These are phyloP conservation scores for Aureobasidium sp. DNA, from an alignment of 2,329 filamentous ascomycete genomes.

Conservation along the genomic window DNA sequence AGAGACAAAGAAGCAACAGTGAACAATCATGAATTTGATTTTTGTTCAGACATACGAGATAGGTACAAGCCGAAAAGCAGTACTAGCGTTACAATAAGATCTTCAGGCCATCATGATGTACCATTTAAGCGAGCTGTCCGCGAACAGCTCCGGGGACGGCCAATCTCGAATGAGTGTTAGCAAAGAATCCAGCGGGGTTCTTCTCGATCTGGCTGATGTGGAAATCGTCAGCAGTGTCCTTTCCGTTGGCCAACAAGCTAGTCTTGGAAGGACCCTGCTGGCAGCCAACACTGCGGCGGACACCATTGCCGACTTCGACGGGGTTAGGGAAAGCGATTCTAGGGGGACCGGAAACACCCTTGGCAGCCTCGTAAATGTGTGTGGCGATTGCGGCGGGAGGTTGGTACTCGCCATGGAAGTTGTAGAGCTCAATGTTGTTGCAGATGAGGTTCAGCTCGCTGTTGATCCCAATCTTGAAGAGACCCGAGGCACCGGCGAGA, in stretches of 20 bases:
- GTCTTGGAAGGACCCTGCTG: conserved; percentile 36
- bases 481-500: conserved; percentile 36
- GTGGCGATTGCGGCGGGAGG: conserved; percentile 45
- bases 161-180: conserved; percentile 43
- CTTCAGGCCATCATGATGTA: not conserved
- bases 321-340: conserved; percentile 46
- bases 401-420: conserved; percentile 42
- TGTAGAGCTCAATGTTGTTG: conserved; percentile 43
- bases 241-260: conserved; percentile 31
- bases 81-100: not conserved
- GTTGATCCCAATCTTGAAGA: conserved; percentile 48
- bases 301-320: conserved; percentile 27
- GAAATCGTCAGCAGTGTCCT: conserved; percentile 41
- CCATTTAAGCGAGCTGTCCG: conserved; percentile 35
- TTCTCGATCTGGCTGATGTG: conserved; percentile 42
- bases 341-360: conserved; percentile 41
- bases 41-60: not conserved
- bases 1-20: no score
- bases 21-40: no score
- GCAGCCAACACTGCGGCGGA: conserved; percentile 35
- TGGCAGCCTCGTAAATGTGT: conserved; percentile 44
- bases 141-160: conserved; percentile 44
- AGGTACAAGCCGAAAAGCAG: not conserved
- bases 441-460: conserved; percentile 34
- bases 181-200: conserved; percentile 43